phyloP scores from a whole-genome alignment of 495 filamentous ascomycete genomes.

The Xylaria curta region DNA sequence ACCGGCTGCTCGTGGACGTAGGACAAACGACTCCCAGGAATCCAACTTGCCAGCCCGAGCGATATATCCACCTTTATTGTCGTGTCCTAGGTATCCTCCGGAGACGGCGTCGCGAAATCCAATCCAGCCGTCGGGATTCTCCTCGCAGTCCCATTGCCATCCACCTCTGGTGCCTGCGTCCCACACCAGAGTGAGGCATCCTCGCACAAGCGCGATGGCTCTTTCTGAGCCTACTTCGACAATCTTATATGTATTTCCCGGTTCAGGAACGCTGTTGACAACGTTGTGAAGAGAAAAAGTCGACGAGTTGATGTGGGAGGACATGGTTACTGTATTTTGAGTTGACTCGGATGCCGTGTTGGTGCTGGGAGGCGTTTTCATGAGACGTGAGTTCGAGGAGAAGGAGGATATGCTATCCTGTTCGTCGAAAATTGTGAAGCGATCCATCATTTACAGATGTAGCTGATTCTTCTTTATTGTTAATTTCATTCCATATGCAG shows the following conservation, averaged over 20 bases:
- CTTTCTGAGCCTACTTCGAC: not conserved
- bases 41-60: not conserved
- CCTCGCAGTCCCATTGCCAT: conserved; percentile 21
- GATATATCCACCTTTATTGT: conserved; percentile 1
- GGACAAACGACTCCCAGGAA: conserved; percentile 4
- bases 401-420: not conserved
- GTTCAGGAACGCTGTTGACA: not conserved
- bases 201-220: not conserved
- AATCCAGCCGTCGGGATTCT: conserved; percentile 2
- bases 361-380: not conserved
- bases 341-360: not conserved
- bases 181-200: not conserved
- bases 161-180: not conserved
- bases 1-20: not conserved
- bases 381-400: not conserved
- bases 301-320: not conserved
- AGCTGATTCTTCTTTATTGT: not conserved
- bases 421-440: not conserved
- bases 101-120: conserved; percentile 16
- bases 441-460: not conserved
- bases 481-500: not conserved
- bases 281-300: too few relatives aligned
- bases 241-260: not conserved
- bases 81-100: conserved; percentile 6
- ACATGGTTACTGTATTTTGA: not conserved